These are phyloP conservation scores for Eucalyptus pumila DNA, from an alignment of 345 rosid genomes.

Conservation along the genomic window DNA sequence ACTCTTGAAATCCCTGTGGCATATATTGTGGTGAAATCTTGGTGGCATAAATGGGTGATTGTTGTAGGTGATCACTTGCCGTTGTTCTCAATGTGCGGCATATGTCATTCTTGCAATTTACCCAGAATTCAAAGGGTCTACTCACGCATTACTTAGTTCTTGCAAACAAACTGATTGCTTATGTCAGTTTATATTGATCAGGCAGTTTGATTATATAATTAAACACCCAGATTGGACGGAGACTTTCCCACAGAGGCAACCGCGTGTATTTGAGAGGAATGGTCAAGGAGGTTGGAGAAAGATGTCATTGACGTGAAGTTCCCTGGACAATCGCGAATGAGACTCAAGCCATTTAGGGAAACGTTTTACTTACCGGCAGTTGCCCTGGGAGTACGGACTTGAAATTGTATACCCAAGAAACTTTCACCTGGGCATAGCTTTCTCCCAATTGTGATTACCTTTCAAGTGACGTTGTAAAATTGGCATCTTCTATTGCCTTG, in stretches of 20 bases:
- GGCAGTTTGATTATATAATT: slow-evolving; percentile 54
- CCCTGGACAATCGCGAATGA: not conserved
- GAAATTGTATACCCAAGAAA: not conserved
- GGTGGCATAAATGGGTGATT: not conserved
- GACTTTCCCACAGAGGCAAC: slow-evolving; percentile 45
- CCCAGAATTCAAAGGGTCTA: not conserved
- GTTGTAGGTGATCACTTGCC: not conserved
- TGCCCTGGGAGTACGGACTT: not conserved
- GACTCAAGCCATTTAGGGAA: not conserved
- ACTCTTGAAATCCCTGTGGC: not conserved
- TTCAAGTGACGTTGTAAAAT: not conserved
- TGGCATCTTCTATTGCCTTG: not conserved
- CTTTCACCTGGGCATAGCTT: not conserved
- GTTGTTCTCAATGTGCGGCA: not conserved
- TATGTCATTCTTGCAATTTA: not conserved
- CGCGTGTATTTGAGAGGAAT: slow-evolving; percentile 55
- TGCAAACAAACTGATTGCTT: not conserved
- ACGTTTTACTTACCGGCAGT: not conserved
- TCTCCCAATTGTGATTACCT: not conserved
- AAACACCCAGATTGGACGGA: slow-evolving; percentile 47
- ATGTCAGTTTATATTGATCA: slow-evolving; percentile 1
- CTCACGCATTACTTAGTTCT: not conserved
- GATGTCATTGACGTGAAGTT: not conserved
- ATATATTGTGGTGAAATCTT: not conserved
- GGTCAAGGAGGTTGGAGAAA: slow-evolving; percentile 48